Evolutionary conservation across 345 rosid genomes (phyloP), one percentile per base, ranked within the genome.

Genomic region (Dipteronia dyeriana): DNA sequence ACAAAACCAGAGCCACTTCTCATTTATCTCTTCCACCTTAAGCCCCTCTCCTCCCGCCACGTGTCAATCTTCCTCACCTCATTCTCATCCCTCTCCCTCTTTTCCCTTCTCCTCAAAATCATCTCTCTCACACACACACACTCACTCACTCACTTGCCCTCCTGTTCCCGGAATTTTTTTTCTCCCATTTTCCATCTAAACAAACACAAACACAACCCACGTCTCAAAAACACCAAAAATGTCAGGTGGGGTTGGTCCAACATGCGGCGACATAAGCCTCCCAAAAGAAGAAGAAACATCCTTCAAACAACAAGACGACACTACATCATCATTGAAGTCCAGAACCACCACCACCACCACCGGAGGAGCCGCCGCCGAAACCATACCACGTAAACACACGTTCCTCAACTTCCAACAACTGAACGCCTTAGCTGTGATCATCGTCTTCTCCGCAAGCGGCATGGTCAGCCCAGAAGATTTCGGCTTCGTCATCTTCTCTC

Each of bases 171-270:
- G 26, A 1, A 26, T 26, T 26, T 26, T 26, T 26, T 26, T 26
- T 17, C 2, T 47, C 1, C 22, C 65, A 65, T 10, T 10, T 34
- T 17, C 12, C 38, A 16, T 5, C 38, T 0, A 2, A 38, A 38
- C 45, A 5, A 41, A 0, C 20, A 45, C 45, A 23, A 49, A 4
- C 73, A 20, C 26, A 11, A 57, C 62, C 62, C 26, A 6, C 25
- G 9, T 19, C 62, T 9, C n/a, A 53, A 53, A 53, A 53, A 45
- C 49, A 41, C 49, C 56, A 1, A 76, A 75, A 26, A 93, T 95
- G 98, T 93, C 98, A 63, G 97, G 95, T 61, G 97, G 94, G 17
- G 91, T 90, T 41, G 97, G 94, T 67, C 87, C 94, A 67, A 80
- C 86, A 11, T 73, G 80, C 82, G 76, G 71, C 61, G 94, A 95